These are phyloP conservation scores for Neofusicoccum cordaticola DNA, from an alignment of 2,329 filamentous ascomycete genomes.

Conservation along the genomic window DNA sequence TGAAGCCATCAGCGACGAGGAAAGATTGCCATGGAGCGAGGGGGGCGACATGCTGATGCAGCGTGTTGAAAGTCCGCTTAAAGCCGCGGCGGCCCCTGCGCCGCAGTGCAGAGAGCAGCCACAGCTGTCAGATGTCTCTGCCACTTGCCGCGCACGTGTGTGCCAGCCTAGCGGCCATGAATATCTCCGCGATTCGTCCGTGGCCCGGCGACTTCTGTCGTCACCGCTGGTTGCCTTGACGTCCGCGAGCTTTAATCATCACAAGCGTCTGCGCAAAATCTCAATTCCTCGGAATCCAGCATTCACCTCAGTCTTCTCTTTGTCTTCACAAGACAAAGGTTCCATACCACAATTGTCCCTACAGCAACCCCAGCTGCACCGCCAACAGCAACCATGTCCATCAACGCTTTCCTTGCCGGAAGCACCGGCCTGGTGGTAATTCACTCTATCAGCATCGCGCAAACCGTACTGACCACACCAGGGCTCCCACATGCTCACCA, in stretches of 20 bases:
- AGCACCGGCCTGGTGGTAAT: constrained; percentile 60
- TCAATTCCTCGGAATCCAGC: no score
- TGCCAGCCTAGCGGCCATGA: not conserved
- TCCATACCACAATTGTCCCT: not conserved
- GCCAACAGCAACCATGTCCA: constrained; percentile 12
- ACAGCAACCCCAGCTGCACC: not conserved
- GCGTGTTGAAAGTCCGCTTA: no score
- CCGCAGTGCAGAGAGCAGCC: no score
- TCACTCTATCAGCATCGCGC: not conserved
- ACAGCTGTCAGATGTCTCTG: no score
- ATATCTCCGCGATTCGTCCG: not conserved
- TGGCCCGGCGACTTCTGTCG: not conserved
- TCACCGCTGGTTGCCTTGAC: constrained; percentile 3
- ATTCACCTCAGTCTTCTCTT: not conserved
- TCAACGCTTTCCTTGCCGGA: constrained; percentile 56
- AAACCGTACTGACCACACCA: constrained; percentile 26
- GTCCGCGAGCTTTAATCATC: not conserved
- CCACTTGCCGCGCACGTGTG: no score
- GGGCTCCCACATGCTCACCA: constrained; percentile 72
- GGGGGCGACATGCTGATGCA: no score
- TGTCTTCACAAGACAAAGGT: no score
- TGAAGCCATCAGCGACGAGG: no score
- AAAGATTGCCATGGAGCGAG: no score
- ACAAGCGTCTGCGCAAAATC: not conserved
- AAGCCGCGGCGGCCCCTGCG: no score